These are phyloP conservation scores for Yarrowia sp. DNA, from an alignment of 805 yeast genomes.

Conservation along the genomic window DNA sequence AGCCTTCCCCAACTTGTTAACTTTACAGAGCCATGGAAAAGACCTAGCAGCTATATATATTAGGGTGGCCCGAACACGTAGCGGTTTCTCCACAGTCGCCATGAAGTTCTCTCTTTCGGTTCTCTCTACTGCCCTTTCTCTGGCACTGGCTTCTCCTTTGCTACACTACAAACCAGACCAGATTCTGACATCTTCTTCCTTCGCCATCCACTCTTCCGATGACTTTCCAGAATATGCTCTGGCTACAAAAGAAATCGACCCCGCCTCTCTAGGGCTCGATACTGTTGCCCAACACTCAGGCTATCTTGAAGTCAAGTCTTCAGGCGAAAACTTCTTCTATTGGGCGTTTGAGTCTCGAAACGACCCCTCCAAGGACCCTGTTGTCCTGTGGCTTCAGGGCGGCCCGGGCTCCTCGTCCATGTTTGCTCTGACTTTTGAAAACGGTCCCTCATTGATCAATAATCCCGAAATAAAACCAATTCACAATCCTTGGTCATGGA, in stretches of 20 bases:
- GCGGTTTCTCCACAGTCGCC: neutral
- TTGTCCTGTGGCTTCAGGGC: slow-evolving; percentile 78
- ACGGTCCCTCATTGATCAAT: slow-evolving; percentile 71
- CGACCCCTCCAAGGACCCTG: slow-evolving; percentile 74
- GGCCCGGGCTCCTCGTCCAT: slow-evolving; percentile 85
- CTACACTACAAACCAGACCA: neutral
- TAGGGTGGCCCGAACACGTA: neutral
- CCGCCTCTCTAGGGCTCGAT: slow-evolving; percentile 57
- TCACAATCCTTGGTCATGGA: slow-evolving; percentile 73
- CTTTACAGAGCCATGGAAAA: neutral
- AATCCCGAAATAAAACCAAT: slow-evolving; percentile 54
- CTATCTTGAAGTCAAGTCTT: slow-evolving; percentile 70
- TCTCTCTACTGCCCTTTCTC: slow-evolving; percentile 1
- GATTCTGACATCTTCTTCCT: neutral
- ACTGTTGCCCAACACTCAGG: slow-evolving; percentile 74
- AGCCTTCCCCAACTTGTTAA: neutral
- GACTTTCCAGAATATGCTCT: slow-evolving; percentile 4
- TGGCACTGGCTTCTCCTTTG: slow-evolving; percentile 17
- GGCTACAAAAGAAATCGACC: slow-evolving; percentile 35
- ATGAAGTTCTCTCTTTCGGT: slow-evolving; percentile 14
- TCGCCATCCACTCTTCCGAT: neutral
- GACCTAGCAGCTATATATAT: neutral
- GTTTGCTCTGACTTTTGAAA: slow-evolving; percentile 74
- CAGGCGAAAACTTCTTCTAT: slow-evolving; percentile 73
- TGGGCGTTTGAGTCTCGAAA: slow-evolving; percentile 81